Base-by-base conservation (phyloP, 345 rosid species). In the Brassica nigra region DNA sequence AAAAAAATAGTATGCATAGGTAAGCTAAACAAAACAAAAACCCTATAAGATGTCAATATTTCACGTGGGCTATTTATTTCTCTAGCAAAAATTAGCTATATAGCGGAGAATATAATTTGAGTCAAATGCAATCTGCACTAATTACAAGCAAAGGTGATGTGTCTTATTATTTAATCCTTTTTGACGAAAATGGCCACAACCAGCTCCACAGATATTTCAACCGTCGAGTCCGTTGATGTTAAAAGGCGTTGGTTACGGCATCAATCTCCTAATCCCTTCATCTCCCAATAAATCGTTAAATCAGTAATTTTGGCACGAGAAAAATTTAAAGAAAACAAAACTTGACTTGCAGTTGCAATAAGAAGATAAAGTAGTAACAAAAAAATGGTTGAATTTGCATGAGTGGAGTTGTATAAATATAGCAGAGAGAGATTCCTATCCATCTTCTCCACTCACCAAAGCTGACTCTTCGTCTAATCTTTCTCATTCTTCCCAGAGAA, bases 331-430 rank as follows among this genome's bases (percentile, higher is more conserved):
- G 39, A 49, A 78, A 78, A 78, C 67, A 23, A 71, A 65, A 73
- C 68, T n/a, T 58, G 66, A 77, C 82, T 73, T 67, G 55, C 74
- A 74, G 75, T 72, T 77, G 80, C 72, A 76, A 76, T 5, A 59
- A 59, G 6, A 76, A 54, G 72, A 62, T 39, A 30, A 6, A 23
- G 11, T 23, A 42, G 49, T 59, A 66, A 66, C 14, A 55, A 78
- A 61, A 74, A 14, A 23, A 23, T 23, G 10, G 55, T 39, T 8
- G 70, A 63, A n/a, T 18, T 66, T 66, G 78, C 74, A 61, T 49
- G 33, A 67, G 62, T 71, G 74, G 72, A 71, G 37, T 58, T 70
- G 83, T 85, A 89, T 83, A 89, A 86, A 89, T 85, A 84, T 84
- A 84, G 85, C 69, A 71, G 8, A 49, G 18, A 71, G 28, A 71